Conservation (phyloP, 2,329 filamentous ascomycete species). For the Allantophomopsis cytisporea region DNA sequence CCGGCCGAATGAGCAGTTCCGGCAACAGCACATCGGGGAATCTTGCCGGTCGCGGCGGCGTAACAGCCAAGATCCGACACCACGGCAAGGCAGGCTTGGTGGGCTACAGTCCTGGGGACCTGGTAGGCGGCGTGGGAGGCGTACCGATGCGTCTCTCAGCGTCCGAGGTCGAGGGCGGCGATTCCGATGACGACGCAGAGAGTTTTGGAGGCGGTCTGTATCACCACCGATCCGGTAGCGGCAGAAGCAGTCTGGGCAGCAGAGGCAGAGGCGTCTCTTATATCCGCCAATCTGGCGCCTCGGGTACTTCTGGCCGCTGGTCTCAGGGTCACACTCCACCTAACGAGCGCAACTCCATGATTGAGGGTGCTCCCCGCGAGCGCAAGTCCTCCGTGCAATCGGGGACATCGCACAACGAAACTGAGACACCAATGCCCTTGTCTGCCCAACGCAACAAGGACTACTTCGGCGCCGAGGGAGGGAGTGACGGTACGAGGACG, state of each 20-base stretch:
- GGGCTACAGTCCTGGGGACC: conserved; percentile 64
- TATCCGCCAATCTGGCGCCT: conserved; percentile 21
- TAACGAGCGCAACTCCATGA: conserved; percentile 14
- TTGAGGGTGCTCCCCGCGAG: conserved; percentile 5
- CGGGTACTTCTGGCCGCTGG: conserved; percentile 21
- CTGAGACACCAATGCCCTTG: conserved; percentile 10
- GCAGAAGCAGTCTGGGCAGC: conserved; percentile 44
- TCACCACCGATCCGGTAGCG: conserved; percentile 61
- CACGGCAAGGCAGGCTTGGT: conserved; percentile 67
- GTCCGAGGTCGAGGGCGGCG: conserved; percentile 86
- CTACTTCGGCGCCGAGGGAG: conserved; percentile 12
- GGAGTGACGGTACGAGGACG: conserved; percentile 13
- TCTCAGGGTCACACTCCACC: conserved; percentile 29
- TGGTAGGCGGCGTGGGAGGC: conserved; percentile 54
- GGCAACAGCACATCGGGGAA: conserved; percentile 14
- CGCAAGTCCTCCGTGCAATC: neutral
- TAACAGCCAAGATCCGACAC: conserved; percentile 78
- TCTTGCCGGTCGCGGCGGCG: conserved; percentile 31
- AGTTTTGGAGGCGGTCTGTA: conserved; percentile 30
- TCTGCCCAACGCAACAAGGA: conserved; percentile 6
- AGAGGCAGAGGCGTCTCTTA: conserved; percentile 23
- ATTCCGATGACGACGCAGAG: conserved; percentile 62
- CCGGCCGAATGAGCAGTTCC: conserved; percentile 22
- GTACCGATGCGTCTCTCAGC: conserved; percentile 87
- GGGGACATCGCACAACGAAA: neutral